Conservation (phyloP, 805 yeast genomes). For the Candida manassasensis region DNA sequence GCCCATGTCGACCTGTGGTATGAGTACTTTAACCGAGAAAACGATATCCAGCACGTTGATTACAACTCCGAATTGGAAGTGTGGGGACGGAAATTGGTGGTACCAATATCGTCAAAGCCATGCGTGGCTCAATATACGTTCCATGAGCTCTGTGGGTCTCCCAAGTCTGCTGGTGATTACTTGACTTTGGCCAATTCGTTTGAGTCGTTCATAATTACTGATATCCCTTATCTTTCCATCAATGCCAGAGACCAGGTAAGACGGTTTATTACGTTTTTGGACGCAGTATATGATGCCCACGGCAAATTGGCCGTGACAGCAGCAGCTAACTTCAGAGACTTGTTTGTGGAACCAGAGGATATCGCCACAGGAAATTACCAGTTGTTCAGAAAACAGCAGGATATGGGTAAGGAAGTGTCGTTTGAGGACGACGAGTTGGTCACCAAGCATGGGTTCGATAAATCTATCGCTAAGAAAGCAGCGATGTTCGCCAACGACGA, state of each 20-base stretch:
- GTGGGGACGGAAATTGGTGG: constrained; percentile 82
- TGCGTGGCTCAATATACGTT: constrained; percentile 88
- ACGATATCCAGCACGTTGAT: constrained; percentile 20
- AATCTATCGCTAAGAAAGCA: constrained; percentile 65
- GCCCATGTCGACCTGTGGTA: constrained; percentile 77
- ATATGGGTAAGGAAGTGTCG: constrained; percentile 32
- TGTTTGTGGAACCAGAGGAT: constrained; percentile 80
- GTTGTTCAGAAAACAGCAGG: constrained; percentile 37
- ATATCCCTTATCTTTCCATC: constrained; percentile 80
- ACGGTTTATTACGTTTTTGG: constrained; percentile 89
- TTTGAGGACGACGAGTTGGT: constrained; percentile 59
- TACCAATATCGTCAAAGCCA: constrained; percentile 74
- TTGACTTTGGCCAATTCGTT: constrained; percentile 73
- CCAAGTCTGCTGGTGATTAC: constrained; percentile 93
- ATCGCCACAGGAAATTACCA: constrained; percentile 44
- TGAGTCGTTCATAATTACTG: constrained; percentile 80
- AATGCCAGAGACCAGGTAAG: constrained; percentile 80
- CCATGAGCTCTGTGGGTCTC: constrained; percentile 78
- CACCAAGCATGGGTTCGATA: constrained; percentile 71
- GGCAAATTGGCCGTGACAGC: constrained; percentile 86
- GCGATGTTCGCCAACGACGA: constrained; percentile 86
- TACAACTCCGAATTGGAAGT: constrained; percentile 42
- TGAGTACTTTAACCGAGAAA: constrained; percentile 65
- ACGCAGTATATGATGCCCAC: constrained; percentile 91
- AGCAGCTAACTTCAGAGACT: constrained; percentile 75